These are phyloP conservation scores for Ophiostoma piceae DNA, from an alignment of 2,329 filamentous ascomycete genomes.

Conservation along the genomic window DNA sequence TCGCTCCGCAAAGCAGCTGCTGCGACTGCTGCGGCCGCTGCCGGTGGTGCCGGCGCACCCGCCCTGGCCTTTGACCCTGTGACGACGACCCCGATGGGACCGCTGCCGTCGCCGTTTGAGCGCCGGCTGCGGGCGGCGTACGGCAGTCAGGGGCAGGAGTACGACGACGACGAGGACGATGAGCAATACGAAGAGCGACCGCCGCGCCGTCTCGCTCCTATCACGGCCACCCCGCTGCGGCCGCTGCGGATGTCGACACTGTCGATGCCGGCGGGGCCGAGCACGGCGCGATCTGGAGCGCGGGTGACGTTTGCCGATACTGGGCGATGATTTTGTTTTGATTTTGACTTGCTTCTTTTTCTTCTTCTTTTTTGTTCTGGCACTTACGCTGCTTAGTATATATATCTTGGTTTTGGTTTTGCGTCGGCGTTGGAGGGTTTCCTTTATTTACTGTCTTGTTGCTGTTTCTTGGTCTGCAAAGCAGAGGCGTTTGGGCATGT, in stretches of 20 bases:
- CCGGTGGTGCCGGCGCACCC: not conserved
- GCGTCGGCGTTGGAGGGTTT: not conserved
- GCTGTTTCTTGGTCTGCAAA: no score
- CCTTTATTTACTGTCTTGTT: no score
- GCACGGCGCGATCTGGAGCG: not conserved
- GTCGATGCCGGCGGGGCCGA: conserved; percentile 3
- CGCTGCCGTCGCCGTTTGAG: conserved; percentile 28
- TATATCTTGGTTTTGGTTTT: not conserved
- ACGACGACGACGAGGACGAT: conserved; percentile 7
- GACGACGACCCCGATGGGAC: conserved; percentile 29
- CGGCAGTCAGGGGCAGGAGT: not conserved
- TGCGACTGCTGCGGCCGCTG: not conserved
- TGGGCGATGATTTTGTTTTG: not conserved
- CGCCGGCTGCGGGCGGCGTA: conserved; percentile 28
- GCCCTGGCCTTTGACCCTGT: conserved; percentile 6
- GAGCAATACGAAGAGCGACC: not conserved
- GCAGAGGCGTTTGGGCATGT: not conserved
- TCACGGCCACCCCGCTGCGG: conserved; percentile 16
- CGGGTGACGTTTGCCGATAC: conserved; percentile 26
- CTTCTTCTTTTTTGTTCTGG: not conserved
- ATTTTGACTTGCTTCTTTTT: not conserved
- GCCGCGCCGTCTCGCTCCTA: not conserved
- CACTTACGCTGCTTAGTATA: not conserved
- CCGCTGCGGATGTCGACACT: conserved; percentile 9
- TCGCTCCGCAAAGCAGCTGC: conserved; percentile 15